Conservation (phyloP, 176 grass and related monocot species). For the Cocos nucifera region DNA sequence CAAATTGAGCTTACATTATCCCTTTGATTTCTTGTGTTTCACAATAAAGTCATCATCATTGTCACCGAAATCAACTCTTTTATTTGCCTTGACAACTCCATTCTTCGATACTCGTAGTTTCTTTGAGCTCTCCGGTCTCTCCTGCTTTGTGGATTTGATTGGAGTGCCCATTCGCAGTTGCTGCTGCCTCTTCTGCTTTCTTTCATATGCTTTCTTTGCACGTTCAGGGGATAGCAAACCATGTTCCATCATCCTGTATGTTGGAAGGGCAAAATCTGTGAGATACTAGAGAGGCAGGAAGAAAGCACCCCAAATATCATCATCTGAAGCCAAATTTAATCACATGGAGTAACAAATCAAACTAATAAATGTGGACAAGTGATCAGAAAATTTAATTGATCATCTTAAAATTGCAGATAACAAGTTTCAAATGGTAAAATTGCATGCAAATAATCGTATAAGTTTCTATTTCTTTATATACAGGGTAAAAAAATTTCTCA, state of each 20-base stretch:
- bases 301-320: too few relatives aligned
- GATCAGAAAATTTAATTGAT: too few relatives aligned
- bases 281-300: too few relatives aligned
- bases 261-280: background rate
- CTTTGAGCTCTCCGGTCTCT: slow-evolving; percentile 56
- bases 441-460: too few relatives aligned
- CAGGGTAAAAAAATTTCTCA: too few relatives aligned
- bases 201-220: slow-evolving; percentile 83
- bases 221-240: slow-evolving; percentile 72
- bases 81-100: slow-evolving; percentile 52
- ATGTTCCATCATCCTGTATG: slow-evolving; percentile 88
- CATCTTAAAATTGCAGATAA: too few relatives aligned
- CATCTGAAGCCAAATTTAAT: too few relatives aligned
- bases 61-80: slow-evolving; percentile 45
- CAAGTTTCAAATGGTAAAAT: too few relatives aligned
- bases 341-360: too few relatives aligned
- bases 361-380: too few relatives aligned
- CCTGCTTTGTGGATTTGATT: slow-evolving; percentile 33
- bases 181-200: slow-evolving; percentile 57
- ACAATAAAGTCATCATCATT: slow-evolving; percentile 61
- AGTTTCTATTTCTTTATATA: too few relatives aligned
- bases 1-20: slow-evolving; percentile 3
- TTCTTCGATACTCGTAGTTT: slow-evolving; percentile 33
- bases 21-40: slow-evolving; percentile 47
- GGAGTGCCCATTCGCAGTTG: slow-evolving; percentile 47